phyloP scores from a whole-genome alignment of 345 rosid genomes.

The Arabis alpina region DNA sequence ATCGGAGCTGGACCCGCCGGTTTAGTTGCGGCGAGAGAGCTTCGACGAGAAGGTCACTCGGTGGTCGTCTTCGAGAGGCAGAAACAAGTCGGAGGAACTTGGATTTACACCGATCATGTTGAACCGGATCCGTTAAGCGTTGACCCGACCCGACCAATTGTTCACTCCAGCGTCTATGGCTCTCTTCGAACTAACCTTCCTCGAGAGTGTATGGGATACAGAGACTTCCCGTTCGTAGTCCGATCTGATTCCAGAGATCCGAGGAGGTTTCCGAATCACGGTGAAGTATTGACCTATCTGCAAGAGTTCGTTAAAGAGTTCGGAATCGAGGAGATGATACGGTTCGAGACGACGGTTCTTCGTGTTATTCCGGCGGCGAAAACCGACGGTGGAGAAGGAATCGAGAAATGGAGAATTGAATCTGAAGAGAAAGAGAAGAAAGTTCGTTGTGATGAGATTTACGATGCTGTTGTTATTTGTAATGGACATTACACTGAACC shows the following conservation, averaged over 20 bases:
- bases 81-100: constrained; percentile 70
- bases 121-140: constrained; percentile 74
- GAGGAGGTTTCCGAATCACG: constrained; percentile 76
- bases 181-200: constrained; percentile 93
- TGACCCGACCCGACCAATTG: constrained; percentile 59
- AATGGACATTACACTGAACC: constrained; percentile 74
- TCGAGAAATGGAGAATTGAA: constrained; percentile 61
- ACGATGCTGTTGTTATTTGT: constrained; percentile 77
- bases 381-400: constrained; percentile 38
- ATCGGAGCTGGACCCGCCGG: constrained; percentile 94
- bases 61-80: constrained; percentile 78
- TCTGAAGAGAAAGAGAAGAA: constrained; percentile 42
- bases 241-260: constrained; percentile 48
- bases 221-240: constrained; percentile 65
- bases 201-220: constrained; percentile 83
- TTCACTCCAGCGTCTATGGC: constrained; percentile 71
- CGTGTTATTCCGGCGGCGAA: constrained; percentile 39
- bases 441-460: constrained; percentile 46
- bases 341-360: constrained; percentile 66
- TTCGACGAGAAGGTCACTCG: constrained; percentile 73
- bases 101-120: constrained; percentile 64
- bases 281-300: constrained; percentile 68
- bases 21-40: constrained; percentile 73
- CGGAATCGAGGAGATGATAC: constrained; percentile 60
- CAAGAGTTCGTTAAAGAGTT: constrained; percentile 66